Percentiles rank a stretch among this genome's conserved stretches.
These are phyloP conservation scores for Periconia digitata DNA, from an alignment of 2,329 filamentous ascomycete genomes.

Conservation along the genomic window DNA sequence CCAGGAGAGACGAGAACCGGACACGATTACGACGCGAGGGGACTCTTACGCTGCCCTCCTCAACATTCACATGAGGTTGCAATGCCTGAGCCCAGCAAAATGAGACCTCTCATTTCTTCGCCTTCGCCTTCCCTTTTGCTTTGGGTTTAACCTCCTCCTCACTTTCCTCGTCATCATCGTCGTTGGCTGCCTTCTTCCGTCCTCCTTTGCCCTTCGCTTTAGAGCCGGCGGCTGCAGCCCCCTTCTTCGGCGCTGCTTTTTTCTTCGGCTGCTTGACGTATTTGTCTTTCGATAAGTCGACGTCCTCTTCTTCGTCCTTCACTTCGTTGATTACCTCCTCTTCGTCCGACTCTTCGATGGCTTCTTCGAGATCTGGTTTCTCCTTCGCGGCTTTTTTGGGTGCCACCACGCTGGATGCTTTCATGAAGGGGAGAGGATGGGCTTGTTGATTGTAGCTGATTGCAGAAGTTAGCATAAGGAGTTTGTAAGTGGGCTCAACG, in stretches of 20 bases:
- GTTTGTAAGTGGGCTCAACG: too few relatives aligned
- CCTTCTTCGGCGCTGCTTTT: slow-evolving; percentile 55
- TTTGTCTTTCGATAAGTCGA: slow-evolving; percentile 92
- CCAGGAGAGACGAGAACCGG: too few relatives aligned
- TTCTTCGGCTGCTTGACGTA: slow-evolving; percentile 91
- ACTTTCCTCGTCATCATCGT: slow-evolving; percentile 35
- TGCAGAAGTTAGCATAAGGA: slow-evolving; percentile 7
- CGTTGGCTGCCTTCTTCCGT: slow-evolving; percentile 34
- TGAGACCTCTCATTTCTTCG: slow-evolving; percentile 12
- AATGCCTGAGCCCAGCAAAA: too few relatives aligned
- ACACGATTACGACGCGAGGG: too few relatives aligned
- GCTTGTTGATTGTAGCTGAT: slow-evolving; percentile 78
- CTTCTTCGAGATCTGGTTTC: slow-evolving; percentile 92
- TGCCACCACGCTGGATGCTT: slow-evolving; percentile 74
- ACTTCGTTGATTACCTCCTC: slow-evolving; percentile 50
- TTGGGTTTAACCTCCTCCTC: slow-evolving; percentile 56
- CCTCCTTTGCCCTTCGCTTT: slow-evolving; percentile 43
- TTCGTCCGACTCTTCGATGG: slow-evolving; percentile 86
- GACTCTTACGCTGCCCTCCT: too few relatives aligned
- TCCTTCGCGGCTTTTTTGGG: slow-evolving; percentile 73
- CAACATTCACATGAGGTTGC: too few relatives aligned
- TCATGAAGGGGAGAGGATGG: slow-evolving; percentile 95
- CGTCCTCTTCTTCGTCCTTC: slow-evolving; percentile 69
- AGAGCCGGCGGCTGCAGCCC: slow-evolving; percentile 44
- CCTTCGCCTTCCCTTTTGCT: slow-evolving; percentile 50